phyloP scores from a whole-genome alignment of 2,329 filamentous ascomycete genomes.

The Alternaria sp. region DNA sequence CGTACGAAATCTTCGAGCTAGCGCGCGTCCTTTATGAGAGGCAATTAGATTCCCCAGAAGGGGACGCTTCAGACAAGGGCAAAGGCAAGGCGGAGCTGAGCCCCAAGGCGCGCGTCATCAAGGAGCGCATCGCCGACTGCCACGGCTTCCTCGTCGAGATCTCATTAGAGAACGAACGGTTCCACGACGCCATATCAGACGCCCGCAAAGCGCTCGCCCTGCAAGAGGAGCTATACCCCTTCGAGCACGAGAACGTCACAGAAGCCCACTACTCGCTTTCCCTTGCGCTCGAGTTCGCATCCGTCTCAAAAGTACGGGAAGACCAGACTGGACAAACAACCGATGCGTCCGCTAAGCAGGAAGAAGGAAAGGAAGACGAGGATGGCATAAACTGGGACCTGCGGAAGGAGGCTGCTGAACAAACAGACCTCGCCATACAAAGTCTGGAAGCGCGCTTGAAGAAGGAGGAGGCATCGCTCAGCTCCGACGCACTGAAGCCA shows the following conservation, averaged over 20 bases:
- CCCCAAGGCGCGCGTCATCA: conserved; percentile 51
- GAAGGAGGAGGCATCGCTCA: conserved; percentile 71
- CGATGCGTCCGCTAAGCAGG: conserved; percentile 35
- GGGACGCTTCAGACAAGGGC: conserved; percentile 49
- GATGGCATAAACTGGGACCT: conserved; percentile 70
- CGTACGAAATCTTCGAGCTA: conserved; percentile 68
- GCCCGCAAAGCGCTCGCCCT: conserved; percentile 77
- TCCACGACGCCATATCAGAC: conserved; percentile 85
- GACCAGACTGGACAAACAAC: conserved; percentile 54
- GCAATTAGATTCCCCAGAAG: conserved; percentile 57
- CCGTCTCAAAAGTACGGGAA: conserved; percentile 68
- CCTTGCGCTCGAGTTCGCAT: conserved; percentile 91
- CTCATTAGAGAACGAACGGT: conserved; percentile 94
- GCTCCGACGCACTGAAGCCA: conserved; percentile 53
- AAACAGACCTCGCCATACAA: conserved; percentile 76
- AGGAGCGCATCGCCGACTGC: conserved; percentile 88
- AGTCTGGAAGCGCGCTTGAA: conserved; percentile 74
- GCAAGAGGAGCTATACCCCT: conserved; percentile 78
- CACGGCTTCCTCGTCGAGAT: conserved; percentile 96
- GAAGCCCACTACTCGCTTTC: conserved; percentile 98
- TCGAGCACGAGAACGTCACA: conserved; percentile 83
- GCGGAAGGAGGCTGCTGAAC: conserved; percentile 71
- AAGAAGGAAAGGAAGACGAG: conserved; percentile 49
- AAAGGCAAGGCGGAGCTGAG: conserved; percentile 54
- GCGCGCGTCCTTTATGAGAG: conserved; percentile 65